These are phyloP conservation scores for Thermomucor indicae-seudaticae DNA, from an alignment of 371 early-diverging fungal genomes.

Conservation along the genomic window DNA sequence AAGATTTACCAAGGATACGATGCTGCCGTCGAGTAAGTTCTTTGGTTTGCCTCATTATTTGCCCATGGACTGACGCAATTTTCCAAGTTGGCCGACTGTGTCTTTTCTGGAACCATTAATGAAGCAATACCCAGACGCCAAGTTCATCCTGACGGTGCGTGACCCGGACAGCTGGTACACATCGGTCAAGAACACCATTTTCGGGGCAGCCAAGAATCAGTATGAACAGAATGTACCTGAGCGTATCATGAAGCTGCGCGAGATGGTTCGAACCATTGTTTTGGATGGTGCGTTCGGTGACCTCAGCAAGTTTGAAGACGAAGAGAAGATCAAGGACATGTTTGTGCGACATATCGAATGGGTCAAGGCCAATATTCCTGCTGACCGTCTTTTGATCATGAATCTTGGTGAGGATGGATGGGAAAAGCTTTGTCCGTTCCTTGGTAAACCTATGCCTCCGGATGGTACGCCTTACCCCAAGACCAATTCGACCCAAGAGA, in stretches of 20 bases:
- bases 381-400: slow-evolving; percentile 21
- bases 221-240: no score
- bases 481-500: no score
- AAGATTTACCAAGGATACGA: slow-evolving; percentile 5
- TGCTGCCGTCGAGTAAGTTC: slow-evolving; percentile 4
- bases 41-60: no score
- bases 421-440: slow-evolving; percentile 12
- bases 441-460: no score
- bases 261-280: slow-evolving; percentile 5
- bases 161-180: slow-evolving; percentile 28
- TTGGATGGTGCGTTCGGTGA: slow-evolving; percentile 18
- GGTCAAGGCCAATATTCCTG: slow-evolving; percentile 23
- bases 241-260: not conserved
- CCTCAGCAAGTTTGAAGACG: slow-evolving; percentile 7
- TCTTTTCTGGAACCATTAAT: slow-evolving; percentile 13
- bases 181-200: slow-evolving; percentile 24
- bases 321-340: slow-evolving; percentile 11
- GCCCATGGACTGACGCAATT: no score
- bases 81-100: slow-evolving; percentile 9
- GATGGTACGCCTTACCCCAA: no score
- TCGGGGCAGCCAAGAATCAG: not conserved
- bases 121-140: slow-evolving; percentile 28
- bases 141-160: slow-evolving; percentile 25
- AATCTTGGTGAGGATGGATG: slow-evolving; percentile 26
- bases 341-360: slow-evolving; percentile 23